A percentile compares a stretch with the other conserved stretches of the same genome.
phyloP scores from a whole-genome alignment of 768 basidiomycete species.

The Trametes cubensis region DNA sequence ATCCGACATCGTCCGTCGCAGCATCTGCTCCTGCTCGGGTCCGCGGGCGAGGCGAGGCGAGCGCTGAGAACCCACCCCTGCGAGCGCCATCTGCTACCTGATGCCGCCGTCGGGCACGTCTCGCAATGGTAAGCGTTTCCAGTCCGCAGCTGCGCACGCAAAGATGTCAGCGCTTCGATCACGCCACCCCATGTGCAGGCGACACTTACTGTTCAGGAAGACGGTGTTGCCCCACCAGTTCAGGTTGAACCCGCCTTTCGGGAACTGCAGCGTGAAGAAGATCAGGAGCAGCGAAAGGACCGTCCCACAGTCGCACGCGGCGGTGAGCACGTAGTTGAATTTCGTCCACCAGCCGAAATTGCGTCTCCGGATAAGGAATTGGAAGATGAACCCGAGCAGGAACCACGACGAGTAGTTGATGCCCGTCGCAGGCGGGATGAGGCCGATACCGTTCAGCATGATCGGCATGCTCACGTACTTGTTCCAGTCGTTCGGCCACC shows the following conservation, averaged over 20 bases:
- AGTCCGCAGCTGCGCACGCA: conserved; percentile 22
- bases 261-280: conserved; percentile 78
- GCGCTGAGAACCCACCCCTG: too few species aligned
- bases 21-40: too few species aligned
- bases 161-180: too few species aligned
- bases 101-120: conserved; percentile 14
- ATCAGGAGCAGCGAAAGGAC: conserved; percentile 70
- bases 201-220: conserved; percentile 55
- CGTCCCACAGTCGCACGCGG: conserved; percentile 77
- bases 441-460: conserved; percentile 75
- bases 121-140: conserved; percentile 14
- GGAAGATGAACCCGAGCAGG: conserved; percentile 86
- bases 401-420: conserved; percentile 96
- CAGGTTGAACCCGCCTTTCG: conserved; percentile 53
- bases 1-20: too few species aligned
- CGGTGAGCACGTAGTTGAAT: conserved; percentile 88
- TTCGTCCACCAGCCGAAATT: conserved; percentile 92
- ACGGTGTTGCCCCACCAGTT: conserved; percentile 83
- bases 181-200: too few species aligned
- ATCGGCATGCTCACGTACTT: conserved; percentile 84
- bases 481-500: conserved; percentile 77
- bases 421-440: conserved; percentile 90
- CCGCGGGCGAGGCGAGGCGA: too few species aligned
- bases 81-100: too few species aligned
- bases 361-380: conserved; percentile 70